These are phyloP conservation scores for Saccharomycopsis malanga DNA, from an alignment of 805 yeast genomes.

Conservation along the genomic window DNA sequence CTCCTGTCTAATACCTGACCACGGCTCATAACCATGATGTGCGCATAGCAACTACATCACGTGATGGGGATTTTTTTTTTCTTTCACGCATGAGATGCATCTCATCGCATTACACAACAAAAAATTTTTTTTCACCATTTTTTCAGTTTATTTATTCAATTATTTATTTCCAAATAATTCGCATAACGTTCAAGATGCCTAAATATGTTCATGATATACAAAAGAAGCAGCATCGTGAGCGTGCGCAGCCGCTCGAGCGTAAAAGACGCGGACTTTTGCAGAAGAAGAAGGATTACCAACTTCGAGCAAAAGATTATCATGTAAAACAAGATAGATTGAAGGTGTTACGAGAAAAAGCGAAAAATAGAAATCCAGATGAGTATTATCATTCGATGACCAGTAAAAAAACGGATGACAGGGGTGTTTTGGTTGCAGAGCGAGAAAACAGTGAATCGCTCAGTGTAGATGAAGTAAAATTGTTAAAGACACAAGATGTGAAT, in stretches of 20 bases:
- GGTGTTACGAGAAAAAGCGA: constrained; percentile 64
- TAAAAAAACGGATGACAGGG: constrained; percentile 58
- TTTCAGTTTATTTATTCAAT: no score
- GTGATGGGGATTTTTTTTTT: no score
- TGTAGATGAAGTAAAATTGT: constrained; percentile 69
- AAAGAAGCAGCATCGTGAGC: constrained; percentile 92
- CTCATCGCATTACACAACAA: no score
- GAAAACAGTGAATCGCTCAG: constrained; percentile 43
- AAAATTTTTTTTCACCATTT: no score
- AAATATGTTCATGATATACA: constrained; percentile 84
- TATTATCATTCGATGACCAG: constrained; percentile 90
- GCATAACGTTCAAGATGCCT: constrained; percentile 63
- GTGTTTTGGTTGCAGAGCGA: constrained; percentile 61
- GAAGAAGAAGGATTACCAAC: constrained; percentile 80
- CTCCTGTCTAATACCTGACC: no score
- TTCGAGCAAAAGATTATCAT: constrained; percentile 62
- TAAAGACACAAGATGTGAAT: constrained; percentile 87
- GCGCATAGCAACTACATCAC: no score
- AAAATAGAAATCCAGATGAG: constrained; percentile 83
- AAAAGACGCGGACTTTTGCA: constrained; percentile 78
- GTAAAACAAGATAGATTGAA: constrained; percentile 54
- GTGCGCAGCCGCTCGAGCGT: constrained; percentile 78
- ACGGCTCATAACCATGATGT: no score
- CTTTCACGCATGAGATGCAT: no score
- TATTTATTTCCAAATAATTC: no score